Evolutionary conservation across 2,329 filamentous ascomycete species (phyloP).

Genomic region (Fusarium sp.): DNA sequence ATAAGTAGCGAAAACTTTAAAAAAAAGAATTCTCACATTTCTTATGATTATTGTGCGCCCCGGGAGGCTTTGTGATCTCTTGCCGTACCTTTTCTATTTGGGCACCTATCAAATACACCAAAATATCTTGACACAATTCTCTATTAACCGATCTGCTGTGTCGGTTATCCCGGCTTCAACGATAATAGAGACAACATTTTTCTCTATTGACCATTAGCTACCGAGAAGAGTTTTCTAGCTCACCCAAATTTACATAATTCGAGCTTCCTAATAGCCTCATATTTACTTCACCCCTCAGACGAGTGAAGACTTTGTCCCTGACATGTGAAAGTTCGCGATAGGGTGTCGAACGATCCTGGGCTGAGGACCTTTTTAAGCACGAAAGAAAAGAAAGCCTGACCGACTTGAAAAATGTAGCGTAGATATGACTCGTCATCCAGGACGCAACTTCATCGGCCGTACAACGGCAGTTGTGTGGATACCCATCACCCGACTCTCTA

Average conservation of each 20-base stretch:
- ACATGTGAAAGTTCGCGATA: neutral
- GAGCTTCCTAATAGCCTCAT: neutral
- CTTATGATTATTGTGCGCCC: neutral
- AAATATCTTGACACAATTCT: neutral
- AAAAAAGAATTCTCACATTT: neutral
- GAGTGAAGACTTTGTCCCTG: neutral
- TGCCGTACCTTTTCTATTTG: neutral
- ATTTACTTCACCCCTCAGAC: too few relatives aligned
- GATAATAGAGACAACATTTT: too few relatives aligned
- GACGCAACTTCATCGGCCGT: neutral
- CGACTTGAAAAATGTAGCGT: neutral
- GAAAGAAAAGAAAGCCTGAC: neutral
- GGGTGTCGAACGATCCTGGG: neutral
- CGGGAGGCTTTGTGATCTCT: neutral
- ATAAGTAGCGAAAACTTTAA: neutral
- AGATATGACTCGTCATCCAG: neutral
- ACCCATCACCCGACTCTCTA: neutral
- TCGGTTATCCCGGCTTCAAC: too few relatives aligned
- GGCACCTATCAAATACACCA: neutral
- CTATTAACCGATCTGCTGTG: too few relatives aligned
- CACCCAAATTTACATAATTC: rapidly evolving
- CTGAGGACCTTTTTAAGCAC: neutral
- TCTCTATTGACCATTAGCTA: neutral
- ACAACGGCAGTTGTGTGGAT: neutral
- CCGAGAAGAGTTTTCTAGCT: rapidly evolving